These are phyloP conservation scores for Suillus brevipes DNA, from an alignment of 768 basidiomycete species.

Conservation along the genomic window DNA sequence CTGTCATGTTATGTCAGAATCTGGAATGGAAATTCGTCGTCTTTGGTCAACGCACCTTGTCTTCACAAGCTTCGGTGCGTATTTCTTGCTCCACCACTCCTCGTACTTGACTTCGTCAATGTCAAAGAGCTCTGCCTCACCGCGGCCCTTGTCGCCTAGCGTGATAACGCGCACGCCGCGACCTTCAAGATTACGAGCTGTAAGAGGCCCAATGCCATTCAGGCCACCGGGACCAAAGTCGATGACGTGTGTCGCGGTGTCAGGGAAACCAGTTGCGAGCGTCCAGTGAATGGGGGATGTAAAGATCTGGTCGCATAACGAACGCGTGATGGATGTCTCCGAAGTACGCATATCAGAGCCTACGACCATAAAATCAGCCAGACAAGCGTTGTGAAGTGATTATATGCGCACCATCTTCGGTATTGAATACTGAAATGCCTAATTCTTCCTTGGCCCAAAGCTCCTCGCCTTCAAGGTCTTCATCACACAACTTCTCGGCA, in stretches of 20 bases:
- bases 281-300: constrained; percentile 91
- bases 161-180: constrained; percentile 90
- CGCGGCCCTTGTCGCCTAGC: constrained; percentile 87
- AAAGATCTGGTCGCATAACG: constrained; percentile 93
- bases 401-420: constrained; percentile 75
- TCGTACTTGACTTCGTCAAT: constrained; percentile 67
- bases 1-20: constrained; percentile 38
- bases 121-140: constrained; percentile 84
- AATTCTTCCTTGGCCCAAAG: constrained; percentile 72
- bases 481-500: constrained; percentile 71
- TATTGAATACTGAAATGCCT: constrained; percentile 85
- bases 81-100: constrained; percentile 91
- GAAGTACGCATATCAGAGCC: constrained; percentile 81
- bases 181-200: constrained; percentile 88
- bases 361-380: constrained; percentile 32
- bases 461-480: constrained; percentile 77
- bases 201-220: constrained; percentile 90
- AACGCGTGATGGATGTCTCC: constrained; percentile 75
- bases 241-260: constrained; percentile 88
- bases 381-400: constrained; percentile 18
- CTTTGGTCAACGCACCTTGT: constrained; percentile 61
- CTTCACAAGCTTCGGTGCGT: constrained; percentile 80
- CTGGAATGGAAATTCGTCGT: constrained; percentile 9
- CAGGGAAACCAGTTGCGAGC: constrained; percentile 86
- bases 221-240: constrained; percentile 97